Percentiles rank a stretch among this genome's conserved stretches.
Evolutionary conservation across 23 red algal species (phyloP).

Genomic region (Agarophyton chilense): DNA sequence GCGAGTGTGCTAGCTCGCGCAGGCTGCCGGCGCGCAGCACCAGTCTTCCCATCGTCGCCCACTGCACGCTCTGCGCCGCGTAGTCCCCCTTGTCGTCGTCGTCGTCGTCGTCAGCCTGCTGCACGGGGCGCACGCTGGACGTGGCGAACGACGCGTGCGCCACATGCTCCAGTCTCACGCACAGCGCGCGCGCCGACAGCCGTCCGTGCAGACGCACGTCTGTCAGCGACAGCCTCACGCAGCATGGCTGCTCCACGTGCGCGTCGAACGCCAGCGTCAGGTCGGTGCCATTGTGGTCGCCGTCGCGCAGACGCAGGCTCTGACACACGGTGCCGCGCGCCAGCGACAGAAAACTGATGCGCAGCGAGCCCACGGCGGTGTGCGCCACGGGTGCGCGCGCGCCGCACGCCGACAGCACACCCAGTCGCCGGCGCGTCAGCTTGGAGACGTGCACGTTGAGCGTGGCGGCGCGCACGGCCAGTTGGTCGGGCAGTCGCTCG

Average conservation of each 20-base stretch:
- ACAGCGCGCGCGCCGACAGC: background rate
- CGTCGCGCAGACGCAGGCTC: slow-evolving; percentile 7
- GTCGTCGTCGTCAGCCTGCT: background rate
- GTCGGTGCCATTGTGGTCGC: background rate
- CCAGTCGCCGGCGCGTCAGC: background rate
- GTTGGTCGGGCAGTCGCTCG: slow-evolving; percentile 47
- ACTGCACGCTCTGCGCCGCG: background rate
- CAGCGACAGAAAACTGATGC: slow-evolving; percentile 31
- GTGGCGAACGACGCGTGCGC: background rate
- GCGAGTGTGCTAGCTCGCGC: background rate
- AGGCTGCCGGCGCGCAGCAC: background rate
- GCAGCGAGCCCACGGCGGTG: slow-evolving; percentile 39
- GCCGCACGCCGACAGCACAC: background rate
- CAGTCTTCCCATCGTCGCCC: background rate
- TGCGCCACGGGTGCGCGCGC: background rate
- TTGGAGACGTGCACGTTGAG: background rate
- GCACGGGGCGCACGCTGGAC: background rate
- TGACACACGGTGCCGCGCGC: slow-evolving; percentile 53
- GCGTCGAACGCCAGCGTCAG: slow-evolving; percentile 42
- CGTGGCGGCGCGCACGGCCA: slow-evolving; percentile 34
- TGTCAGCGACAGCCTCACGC: slow-evolving; percentile 18
- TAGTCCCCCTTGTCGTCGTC: background rate
- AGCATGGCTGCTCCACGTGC: slow-evolving; percentile 28
- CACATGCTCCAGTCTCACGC: background rate
- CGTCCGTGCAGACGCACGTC: background rate